Conservation (phyloP, 2,329 filamentous ascomycete species). For the Fusarium verticillioides region DNA sequence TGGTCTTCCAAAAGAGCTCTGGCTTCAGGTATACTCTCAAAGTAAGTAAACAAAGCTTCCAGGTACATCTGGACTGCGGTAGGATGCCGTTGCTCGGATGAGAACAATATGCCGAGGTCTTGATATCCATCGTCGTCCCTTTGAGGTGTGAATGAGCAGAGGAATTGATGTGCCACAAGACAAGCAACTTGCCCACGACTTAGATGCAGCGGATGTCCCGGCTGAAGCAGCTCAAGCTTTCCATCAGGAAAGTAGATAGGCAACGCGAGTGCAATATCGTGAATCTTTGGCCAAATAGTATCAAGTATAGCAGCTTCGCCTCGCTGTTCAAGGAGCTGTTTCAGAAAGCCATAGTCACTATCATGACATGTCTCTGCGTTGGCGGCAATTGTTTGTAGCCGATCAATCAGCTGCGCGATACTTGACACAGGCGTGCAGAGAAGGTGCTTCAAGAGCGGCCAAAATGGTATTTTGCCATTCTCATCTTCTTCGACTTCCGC, state of each 20-base stretch:
- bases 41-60: slow-evolving; percentile 45
- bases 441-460: slow-evolving; percentile 42
- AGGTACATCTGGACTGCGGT: slow-evolving; percentile 47
- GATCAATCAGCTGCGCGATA: slow-evolving; percentile 36
- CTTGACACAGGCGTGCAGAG: slow-evolving; percentile 22
- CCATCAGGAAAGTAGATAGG: slow-evolving; percentile 36
- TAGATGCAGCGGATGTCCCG: slow-evolving; percentile 26
- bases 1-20: background rate
- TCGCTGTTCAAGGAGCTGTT: background rate
- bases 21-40: slow-evolving; percentile 31
- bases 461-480: slow-evolving; percentile 40
- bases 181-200: slow-evolving; percentile 44
- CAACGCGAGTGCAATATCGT: slow-evolving; percentile 34
- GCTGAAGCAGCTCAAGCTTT: slow-evolving; percentile 27
- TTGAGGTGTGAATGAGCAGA: slow-evolving; percentile 42
- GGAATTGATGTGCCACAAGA: slow-evolving; percentile 48
- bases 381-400: slow-evolving; percentile 46
- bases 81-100: slow-evolving; percentile 46
- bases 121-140: slow-evolving; percentile 42
- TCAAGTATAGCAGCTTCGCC: slow-evolving; percentile 10
- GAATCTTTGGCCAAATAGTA: slow-evolving; percentile 41
- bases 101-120: slow-evolving; percentile 51
- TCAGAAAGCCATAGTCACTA: slow-evolving; percentile 40
- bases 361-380: slow-evolving; percentile 29
- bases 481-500: slow-evolving; percentile 35